A percentile compares a stretch with the other conserved stretches of the same genome.
Evolutionary conservation across 495 filamentous ascomycete species (phyloP).

Genomic region (Xylaria curta): DNA sequence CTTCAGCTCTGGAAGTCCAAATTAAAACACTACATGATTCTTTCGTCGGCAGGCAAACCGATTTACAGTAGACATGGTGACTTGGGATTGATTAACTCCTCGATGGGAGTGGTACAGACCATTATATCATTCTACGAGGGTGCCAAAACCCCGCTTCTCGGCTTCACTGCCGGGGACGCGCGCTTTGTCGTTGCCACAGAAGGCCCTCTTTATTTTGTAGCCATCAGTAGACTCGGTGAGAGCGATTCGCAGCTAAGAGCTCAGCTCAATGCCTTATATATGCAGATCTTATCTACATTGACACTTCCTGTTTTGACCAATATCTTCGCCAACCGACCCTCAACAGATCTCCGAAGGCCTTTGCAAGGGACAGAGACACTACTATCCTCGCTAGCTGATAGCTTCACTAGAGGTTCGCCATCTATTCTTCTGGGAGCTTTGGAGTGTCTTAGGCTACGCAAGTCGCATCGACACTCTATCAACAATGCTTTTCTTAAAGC

Average conservation of each 20-base stretch:
- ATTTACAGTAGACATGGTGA: conserved; percentile 96
- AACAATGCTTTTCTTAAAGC: conserved; percentile 85
- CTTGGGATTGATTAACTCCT: conserved; percentile 83
- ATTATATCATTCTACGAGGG: conserved; percentile 96
- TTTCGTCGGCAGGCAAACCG: conserved; percentile 97
- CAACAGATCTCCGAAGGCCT: conserved; percentile 90
- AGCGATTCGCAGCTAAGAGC: conserved; percentile 83
- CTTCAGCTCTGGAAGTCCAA: conserved; percentile 82
- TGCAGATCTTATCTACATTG: conserved; percentile 95
- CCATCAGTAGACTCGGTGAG: conserved; percentile 89
- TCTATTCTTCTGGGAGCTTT: conserved; percentile 87
- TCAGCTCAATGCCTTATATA: conserved; percentile 94
- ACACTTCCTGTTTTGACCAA: conserved; percentile 88
- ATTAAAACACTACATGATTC: conserved; percentile 93
- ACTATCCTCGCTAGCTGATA: conserved; percentile 89
- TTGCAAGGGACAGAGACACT: conserved; percentile 91
- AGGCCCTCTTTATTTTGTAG: conserved; percentile 89
- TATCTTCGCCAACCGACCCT: conserved; percentile 88
- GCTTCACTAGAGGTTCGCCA: conserved; percentile 90
- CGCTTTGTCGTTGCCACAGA: conserved; percentile 84
- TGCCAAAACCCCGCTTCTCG: conserved; percentile 72
- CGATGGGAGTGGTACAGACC: conserved; percentile 95
- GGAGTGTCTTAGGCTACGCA: conserved; percentile 87
- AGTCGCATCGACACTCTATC: conserved; percentile 82
- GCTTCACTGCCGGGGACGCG: conserved; percentile 82